Conservation (phyloP, 768 basidiomycete genomes). For the Leccinum obscurum region DNA sequence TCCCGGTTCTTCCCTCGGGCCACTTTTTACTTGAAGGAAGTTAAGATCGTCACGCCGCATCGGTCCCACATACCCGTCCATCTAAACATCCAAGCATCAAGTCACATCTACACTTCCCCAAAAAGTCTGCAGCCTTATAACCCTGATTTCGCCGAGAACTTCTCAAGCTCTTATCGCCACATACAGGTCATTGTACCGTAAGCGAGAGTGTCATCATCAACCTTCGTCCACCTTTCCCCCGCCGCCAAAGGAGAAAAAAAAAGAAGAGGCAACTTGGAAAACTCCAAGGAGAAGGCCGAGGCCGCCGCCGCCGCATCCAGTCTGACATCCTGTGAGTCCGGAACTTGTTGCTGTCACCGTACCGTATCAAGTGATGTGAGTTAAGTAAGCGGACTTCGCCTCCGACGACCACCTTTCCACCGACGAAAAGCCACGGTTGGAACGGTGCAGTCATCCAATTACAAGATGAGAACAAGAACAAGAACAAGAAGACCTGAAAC, state of each 20-base stretch:
- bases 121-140: background rate
- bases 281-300: background rate
- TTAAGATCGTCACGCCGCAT: background rate
- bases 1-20: no score
- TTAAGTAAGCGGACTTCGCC: background rate
- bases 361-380: no score
- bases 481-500: background rate
- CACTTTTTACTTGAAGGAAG: background rate
- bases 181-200: no score
- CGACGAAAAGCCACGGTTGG: background rate
- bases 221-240: background rate
- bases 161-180: no score
- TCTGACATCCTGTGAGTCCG: background rate
- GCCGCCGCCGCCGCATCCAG: background rate
- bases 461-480: background rate
- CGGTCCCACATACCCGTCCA: background rate
- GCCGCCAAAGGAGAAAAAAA: background rate
- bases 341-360: background rate
- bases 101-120: background rate
- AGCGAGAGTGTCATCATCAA: no score
- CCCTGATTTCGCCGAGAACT: background rate
- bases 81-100: background rate
- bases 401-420: background rate
- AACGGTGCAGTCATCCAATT: background rate
- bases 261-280: background rate